Base-by-base conservation (phyloP, 495 filamentous ascomycete species). In the Talaromyces proteolyticus region DNA sequence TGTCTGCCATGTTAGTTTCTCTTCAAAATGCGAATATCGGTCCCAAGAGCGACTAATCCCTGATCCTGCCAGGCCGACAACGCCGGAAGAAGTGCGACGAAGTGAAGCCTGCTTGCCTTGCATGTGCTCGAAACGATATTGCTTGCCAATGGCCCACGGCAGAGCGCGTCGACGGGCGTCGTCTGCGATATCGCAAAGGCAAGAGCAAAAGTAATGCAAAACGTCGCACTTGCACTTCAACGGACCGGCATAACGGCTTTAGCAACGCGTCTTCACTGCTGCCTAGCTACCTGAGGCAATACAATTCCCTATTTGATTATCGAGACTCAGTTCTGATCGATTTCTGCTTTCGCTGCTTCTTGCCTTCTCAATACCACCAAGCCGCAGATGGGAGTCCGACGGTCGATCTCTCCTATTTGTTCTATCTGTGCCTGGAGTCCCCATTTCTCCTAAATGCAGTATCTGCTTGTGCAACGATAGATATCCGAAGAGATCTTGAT, bases 41-140 rank as follows among this genome's bases (percentile, higher is more conserved):
- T 8, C 1, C 29, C 29, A 34, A 10, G 29, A 34, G 14, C 29
- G 29, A 34, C 29, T 14, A 34, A 8, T 7, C 38, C 20, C 26
- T 5, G 24, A 29, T 22, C 14, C n/a, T 47, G 10, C 16, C 34
- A 47, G 44, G 44, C 26, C 44, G 44, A n/a, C 25, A 26, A 37
- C 24, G 44, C 21, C 44, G 44, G 11, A 47, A 47, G 11, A 47
- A 47, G 26, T 47, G 44, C 34, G 44, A 36, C 34, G 44, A 47
- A 20, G 16, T 19, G 6, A 47, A 47, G 18, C 44, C 44, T 22
- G 14, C 29, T 3, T 47, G 44, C n/a, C 8, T 11, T 2, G 44
- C 24, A 12, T 47, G 44, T 29, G 21, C 25, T 12, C 44, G 44
- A 19, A 47, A 47, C 37, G 26, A 26, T 7, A 24, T 47, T 3